phyloP scores from a whole-genome alignment of 2,329 filamentous ascomycete genomes.

The Diplocarpon rosae region DNA sequence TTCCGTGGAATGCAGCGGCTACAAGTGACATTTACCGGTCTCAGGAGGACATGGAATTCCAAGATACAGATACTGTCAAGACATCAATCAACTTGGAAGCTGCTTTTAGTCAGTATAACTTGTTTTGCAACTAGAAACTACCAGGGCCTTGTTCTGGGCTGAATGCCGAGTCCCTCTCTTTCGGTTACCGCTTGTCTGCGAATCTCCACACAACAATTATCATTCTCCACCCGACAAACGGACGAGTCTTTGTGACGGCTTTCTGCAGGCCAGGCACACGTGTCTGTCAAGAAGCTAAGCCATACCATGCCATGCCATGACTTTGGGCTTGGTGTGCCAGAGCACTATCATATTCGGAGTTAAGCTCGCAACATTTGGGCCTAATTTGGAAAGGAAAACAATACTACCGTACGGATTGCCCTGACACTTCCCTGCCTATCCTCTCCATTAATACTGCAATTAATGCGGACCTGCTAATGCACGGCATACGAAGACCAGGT shows the following conservation, averaged over 20 bases:
- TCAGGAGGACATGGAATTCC: no score
- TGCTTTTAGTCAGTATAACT: conserved; percentile 8
- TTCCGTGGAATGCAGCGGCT: no score
- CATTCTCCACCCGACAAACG: conserved; percentile 16
- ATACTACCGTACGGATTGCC: no score
- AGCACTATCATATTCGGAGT: conserved; percentile 13
- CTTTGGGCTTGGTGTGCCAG: conserved; percentile 6
- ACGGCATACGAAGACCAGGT: conserved; percentile 16
- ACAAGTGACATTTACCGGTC: no score
- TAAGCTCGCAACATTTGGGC: no score
- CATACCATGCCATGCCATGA: conserved; percentile 10
- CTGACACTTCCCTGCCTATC: not conserved
- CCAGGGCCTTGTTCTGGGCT: not conserved
- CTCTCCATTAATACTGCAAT: conserved; percentile 9
- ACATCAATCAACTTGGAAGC: conserved; percentile 26
- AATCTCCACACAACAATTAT: conserved; percentile 10
- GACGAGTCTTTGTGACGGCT: conserved; percentile 14
- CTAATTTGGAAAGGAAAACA: no score
- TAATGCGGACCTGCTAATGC: conserved; percentile 19
- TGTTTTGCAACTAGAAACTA: conserved; percentile 13
- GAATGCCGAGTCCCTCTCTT: not conserved
- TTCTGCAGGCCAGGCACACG: conserved; percentile 11
- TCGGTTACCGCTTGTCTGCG: conserved; percentile 2
- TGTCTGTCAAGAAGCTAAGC: not conserved
- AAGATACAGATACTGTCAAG: conserved; percentile 10